phyloP scores from a whole-genome alignment of 495 filamentous ascomycete genomes.

The Hypoxylon cercidicola region DNA sequence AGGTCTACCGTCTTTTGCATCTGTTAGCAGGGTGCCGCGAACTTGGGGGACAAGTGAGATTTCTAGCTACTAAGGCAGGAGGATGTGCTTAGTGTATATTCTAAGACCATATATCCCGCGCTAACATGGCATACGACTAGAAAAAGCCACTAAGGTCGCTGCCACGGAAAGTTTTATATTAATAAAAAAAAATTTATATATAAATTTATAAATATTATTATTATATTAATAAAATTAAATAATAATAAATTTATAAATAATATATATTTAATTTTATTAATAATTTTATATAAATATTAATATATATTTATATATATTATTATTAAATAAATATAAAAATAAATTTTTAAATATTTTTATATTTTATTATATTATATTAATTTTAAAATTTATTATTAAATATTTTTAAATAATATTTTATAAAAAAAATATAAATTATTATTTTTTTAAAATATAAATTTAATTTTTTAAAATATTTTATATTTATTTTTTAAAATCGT shows the following conservation, averaged over 20 bases:
- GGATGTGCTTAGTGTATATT: no score
- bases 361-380: neutral
- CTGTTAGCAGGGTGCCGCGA: slow-evolving; percentile 9
- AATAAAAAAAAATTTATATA: neutral
- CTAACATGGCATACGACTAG: no score
- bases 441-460: neutral
- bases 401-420: neutral
- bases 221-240: neutral
- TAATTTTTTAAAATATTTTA: slow-evolving; percentile 2
- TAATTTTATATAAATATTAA: slow-evolving; percentile 5
- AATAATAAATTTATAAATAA: slow-evolving; percentile 8
- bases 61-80: no score
- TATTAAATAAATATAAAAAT: slow-evolving; percentile 10
- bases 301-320: slow-evolving; percentile 5
- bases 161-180: neutral
- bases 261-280: neutral
- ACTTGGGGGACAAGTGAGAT: neutral
- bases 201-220: neutral
- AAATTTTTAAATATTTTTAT: slow-evolving; percentile 11
- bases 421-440: neutral
- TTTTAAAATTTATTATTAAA: slow-evolving; percentile 15
- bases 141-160: no score
- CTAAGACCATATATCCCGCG: no score
- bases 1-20: neutral
- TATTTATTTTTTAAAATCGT: neutral